Evolutionary conservation across 108 stramenopile genomes (phyloP), one percentile per base, ranked within the genome.

Genomic region (Thalassiosira profunda): DNA sequence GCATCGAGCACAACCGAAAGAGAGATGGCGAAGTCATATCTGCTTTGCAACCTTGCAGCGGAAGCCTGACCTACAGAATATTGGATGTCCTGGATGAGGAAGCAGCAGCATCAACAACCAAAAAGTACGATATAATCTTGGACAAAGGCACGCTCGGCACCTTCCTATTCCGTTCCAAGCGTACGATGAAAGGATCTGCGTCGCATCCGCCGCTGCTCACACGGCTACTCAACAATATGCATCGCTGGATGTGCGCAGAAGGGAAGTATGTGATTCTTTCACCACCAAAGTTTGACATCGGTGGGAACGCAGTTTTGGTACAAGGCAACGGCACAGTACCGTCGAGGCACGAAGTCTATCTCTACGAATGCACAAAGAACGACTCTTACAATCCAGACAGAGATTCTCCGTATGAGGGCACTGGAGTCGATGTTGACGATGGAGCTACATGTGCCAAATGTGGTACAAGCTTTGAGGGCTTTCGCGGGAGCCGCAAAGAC

Each of bases 61-160:
- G 23, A 31, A 20, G 42, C n/a, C 20, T 55, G 51, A 12, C 51
- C 14, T 87, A 90, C 62, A 38, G 75, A 58, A 59, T 71, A 8
- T 55, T 89, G 38, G 84, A 93, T 45, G 58, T 86, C 15, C 30
- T 86, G 23, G 45, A 77, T 40, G 15, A 47, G 3, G 37, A 74
- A 9, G 31, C 37, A 29, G 17, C 61, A 41, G 26, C 44, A 10
- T 18, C 51, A 18, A 47, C 54, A 17, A 1, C 37, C 24, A 38
- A 61, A 45, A 60, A 59, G 8, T 89, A 81, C 46, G 64, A 89
- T 48, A 41, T 85, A 1, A 74, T 90, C 35, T 63, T 93, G 29
- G 87, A 93, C 80, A 90, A 93, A 56, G 89, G 87, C 4, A 87
- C 87, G 37, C 63, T 90, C 12, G 92, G 90, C 61, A 93, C 92